Percentiles rank a stretch among this genome's conserved stretches.
Evolutionary conservation across 1,139 yeast genomes (phyloP).

Genomic region (Debaryomyces sp.): DNA sequence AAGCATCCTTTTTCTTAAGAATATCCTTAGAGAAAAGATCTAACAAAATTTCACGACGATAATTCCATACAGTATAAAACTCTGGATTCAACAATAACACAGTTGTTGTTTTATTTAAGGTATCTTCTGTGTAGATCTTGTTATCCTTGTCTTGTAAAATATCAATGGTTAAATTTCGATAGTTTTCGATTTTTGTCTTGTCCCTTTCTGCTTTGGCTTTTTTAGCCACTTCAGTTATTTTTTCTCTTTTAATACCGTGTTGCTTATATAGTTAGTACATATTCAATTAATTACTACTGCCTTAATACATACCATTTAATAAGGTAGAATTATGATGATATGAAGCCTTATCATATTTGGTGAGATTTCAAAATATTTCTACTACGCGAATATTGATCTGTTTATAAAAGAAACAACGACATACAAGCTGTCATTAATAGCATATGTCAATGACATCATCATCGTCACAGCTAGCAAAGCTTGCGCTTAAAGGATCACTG

Average conservation of each 20-base stretch:
- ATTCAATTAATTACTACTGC: neutral
- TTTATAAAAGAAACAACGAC: neutral
- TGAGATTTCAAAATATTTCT: neutral
- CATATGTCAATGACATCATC: constrained; percentile 1
- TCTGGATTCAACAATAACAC: constrained; percentile 78
- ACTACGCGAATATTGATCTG: constrained; percentile 3
- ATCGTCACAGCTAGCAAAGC: constrained; percentile 37
- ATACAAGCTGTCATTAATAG: neutral
- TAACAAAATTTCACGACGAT: constrained; percentile 69
- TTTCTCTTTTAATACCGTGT: constrained; percentile 75
- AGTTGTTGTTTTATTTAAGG: constrained; percentile 52
- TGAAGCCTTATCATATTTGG: neutral
- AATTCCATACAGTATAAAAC: constrained; percentile 89
- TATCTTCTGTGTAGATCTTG: constrained; percentile 34
- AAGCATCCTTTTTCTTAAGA: constrained; percentile 31
- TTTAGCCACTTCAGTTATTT: constrained; percentile 58
- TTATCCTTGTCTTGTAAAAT: constrained; percentile 43
- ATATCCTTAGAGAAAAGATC: constrained; percentile 26
- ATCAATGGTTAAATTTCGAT: constrained; percentile 47
- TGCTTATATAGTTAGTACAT: constrained; percentile 22
- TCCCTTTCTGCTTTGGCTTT: constrained; percentile 59
- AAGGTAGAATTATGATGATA: neutral
- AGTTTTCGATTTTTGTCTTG: constrained; percentile 52
- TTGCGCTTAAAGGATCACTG: constrained; percentile 78
- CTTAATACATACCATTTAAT: constrained; percentile 6